phyloP scores from a whole-genome alignment of 2,329 filamentous ascomycete species.

The Trichoderma gracile region DNA sequence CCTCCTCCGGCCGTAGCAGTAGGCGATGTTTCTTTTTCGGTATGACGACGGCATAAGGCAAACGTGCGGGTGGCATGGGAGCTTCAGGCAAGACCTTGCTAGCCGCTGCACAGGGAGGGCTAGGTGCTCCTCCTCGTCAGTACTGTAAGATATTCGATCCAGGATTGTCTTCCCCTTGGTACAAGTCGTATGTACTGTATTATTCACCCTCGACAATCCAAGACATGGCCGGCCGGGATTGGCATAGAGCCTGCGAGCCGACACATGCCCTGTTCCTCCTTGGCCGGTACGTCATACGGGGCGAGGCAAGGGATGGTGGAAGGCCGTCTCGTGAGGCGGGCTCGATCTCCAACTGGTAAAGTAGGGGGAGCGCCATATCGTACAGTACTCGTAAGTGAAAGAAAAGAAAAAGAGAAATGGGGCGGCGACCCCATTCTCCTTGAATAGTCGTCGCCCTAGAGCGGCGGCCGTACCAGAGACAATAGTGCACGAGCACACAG shows the following conservation, averaged over 20 bases:
- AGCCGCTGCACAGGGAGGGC: conserved; percentile 17
- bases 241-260: conserved; percentile 8
- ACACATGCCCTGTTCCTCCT: conserved; percentile 10
- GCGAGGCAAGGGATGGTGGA: conserved; percentile 35
- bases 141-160: conserved; percentile 15
- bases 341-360: conserved; percentile 30
- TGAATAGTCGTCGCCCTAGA: conserved; percentile 27
- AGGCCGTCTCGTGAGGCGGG: conserved; percentile 41
- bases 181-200: no score
- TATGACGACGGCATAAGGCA: conserved; percentile 30
- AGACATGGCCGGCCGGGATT: conserved; percentile 23
- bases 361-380: conserved; percentile 19
- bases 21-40: conserved; percentile 28
- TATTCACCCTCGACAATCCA: conserved; percentile 18
- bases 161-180: conserved; percentile 20
- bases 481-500: conserved; percentile 28
- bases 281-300: conserved; percentile 35
- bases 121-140: neutral
- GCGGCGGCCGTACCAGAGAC: conserved; percentile 31
- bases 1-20: conserved; percentile 3
- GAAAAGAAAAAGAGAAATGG: conserved; percentile 10
- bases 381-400: neutral
- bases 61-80: conserved; percentile 40
- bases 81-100: conserved; percentile 33
- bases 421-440: conserved; percentile 13